These are phyloP conservation scores for Pestalotiopsis sp. DNA, from an alignment of 2,329 filamentous ascomycete genomes.

Conservation along the genomic window DNA sequence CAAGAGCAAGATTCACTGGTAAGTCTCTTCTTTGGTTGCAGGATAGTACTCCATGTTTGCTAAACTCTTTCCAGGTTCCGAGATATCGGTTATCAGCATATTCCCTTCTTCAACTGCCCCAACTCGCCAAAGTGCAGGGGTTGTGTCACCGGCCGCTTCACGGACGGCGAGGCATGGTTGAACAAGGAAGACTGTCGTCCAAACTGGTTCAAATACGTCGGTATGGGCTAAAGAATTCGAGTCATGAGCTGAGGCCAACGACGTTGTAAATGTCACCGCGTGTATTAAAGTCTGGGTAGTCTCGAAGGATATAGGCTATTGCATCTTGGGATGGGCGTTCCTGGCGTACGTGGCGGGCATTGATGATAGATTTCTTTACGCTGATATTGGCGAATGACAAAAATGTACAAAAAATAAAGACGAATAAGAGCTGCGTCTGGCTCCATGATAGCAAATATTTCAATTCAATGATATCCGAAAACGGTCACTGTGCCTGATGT, in stretches of 20 bases:
- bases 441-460: background rate
- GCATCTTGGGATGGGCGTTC: conserved; percentile 18
- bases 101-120: conserved; percentile 98
- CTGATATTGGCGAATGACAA: conserved; percentile 11
- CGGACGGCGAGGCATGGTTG: conserved; percentile 83
- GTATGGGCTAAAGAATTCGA: conserved; percentile 63
- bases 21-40: conserved; percentile 34
- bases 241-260: conserved; percentile 13
- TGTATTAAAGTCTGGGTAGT: conserved; percentile 28
- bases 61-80: conserved; percentile 75
- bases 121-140: conserved; percentile 93
- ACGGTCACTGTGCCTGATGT: conserved; percentile 68
- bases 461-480: conserved; percentile 47
- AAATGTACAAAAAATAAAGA: conserved; percentile 9
- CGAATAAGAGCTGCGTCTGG: background rate
- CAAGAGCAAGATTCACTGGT: conserved; percentile 90
- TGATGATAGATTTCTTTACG: conserved; percentile 16
- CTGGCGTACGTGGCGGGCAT: conserved; percentile 15
- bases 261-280: conserved; percentile 22
- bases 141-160: conserved; percentile 85
- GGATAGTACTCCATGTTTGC: background rate
- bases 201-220: conserved; percentile 96
- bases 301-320: conserved; percentile 15
- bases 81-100: conserved; percentile 97
- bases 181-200: conserved; percentile 91